A percentile compares a stretch with the other conserved stretches of the same genome.
Evolutionary conservation across 139 green algal species (phyloP).

Genomic region (Mychonastes homosphaera): DNA sequence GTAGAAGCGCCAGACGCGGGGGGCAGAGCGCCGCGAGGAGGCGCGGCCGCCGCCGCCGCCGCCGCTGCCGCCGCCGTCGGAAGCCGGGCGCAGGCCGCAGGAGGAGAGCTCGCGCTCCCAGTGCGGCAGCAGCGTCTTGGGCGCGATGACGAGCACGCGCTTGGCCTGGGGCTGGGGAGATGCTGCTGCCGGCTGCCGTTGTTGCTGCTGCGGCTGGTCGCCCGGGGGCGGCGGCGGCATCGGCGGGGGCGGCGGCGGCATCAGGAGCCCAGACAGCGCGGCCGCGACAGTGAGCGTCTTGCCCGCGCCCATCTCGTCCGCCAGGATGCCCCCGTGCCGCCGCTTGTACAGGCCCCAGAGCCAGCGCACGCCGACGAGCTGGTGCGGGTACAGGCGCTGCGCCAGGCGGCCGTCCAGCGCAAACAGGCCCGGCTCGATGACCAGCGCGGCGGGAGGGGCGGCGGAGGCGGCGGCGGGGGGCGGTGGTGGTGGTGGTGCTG

Average conservation of each 20-base stretch:
- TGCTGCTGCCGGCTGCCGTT: conserved; percentile 1
- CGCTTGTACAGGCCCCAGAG: conserved; percentile 29
- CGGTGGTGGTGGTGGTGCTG: background rate
- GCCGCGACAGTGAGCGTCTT: conserved; percentile 36
- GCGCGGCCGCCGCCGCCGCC: background rate
- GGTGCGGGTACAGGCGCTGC: conserved; percentile 54
- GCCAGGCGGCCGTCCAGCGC: conserved; percentile 22
- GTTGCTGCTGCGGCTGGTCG: conserved; percentile 11
- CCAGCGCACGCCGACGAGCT: conserved; percentile 70
- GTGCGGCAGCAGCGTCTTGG: conserved; percentile 75
- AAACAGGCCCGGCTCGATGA: conserved; percentile 20
- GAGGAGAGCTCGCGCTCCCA: conserved; percentile 75
- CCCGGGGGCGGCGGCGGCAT: background rate
- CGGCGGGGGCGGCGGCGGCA: background rate
- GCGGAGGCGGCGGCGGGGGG: background rate
- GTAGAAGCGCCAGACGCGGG: background rate
- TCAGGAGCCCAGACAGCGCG: conserved; percentile 27
- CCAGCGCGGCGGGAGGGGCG: background rate
- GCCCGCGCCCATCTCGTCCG: conserved; percentile 50
- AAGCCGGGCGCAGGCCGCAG: conserved; percentile 48
- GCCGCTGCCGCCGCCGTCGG: conserved; percentile 9
- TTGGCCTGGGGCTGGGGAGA: background rate
- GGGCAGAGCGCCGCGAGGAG: background rate
- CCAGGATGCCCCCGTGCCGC: conserved; percentile 65
- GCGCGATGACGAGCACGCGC: conserved; percentile 67